Evolutionary conservation across 1,284 basidiomycete species (phyloP).

Genomic region (Xerocomus nothofagi): DNA sequence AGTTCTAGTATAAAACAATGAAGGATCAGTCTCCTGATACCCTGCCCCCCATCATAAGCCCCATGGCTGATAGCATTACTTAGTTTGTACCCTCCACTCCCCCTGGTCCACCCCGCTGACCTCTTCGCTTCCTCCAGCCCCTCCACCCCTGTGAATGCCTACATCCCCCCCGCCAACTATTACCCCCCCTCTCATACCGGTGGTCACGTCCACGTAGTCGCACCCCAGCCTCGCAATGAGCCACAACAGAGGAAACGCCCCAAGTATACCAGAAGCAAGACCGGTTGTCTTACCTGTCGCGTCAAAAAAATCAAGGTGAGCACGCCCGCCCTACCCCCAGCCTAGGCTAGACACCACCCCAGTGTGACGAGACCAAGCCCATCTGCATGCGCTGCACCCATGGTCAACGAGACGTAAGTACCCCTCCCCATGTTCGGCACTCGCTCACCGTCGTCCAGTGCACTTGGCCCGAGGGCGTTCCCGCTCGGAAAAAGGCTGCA

Average conservation of each 20-base stretch:
- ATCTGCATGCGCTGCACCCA: constrained; percentile 77
- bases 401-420: constrained; percentile 68
- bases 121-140: constrained; percentile 24
- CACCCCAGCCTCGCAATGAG: constrained; percentile 49
- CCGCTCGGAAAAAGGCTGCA: constrained; percentile 56
- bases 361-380: constrained; percentile 85
- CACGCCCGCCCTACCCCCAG: constrained; percentile 11
- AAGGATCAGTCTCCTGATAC: constrained; percentile 40
- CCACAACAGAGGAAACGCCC: constrained; percentile 69
- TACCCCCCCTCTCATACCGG: constrained; percentile 41
- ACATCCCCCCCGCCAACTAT: constrained; percentile 48
- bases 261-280: constrained; percentile 85
- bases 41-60: constrained; percentile 42
- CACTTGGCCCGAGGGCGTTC: constrained; percentile 76
- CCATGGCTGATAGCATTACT: constrained; percentile 59
- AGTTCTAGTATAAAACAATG: constrained; percentile 43
- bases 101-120: constrained; percentile 12
- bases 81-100: constrained; percentile 48
- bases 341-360: constrained; percentile 13
- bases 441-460: constrained; percentile 49
- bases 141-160: constrained; percentile 40
- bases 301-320: constrained; percentile 84
- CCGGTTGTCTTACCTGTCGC: constrained; percentile 80
- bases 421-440: constrained; percentile 6
- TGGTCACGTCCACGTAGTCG: constrained; percentile 47